These are phyloP conservation scores for Hymenochaete sp. DNA, from an alignment of 1,284 basidiomycete genomes.

Conservation along the genomic window DNA sequence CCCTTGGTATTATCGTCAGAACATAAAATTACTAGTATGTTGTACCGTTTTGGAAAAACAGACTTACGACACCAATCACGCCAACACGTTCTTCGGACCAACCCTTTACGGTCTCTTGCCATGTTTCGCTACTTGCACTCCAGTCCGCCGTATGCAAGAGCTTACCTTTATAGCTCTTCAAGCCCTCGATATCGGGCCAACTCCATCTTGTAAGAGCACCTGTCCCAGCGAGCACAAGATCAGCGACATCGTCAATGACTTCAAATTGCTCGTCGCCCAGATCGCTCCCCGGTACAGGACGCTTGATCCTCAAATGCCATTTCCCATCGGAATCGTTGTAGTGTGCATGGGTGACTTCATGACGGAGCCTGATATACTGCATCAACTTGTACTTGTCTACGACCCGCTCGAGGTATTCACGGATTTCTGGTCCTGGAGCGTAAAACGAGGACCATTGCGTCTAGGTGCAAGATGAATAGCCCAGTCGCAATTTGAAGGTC, in stretches of 20 bases:
- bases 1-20: conserved; percentile 32
- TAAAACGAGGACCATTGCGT: conserved; percentile 54
- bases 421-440: conserved; percentile 49
- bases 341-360: conserved; percentile 41
- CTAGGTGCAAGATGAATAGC: conserved; percentile 24
- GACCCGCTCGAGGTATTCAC: conserved; percentile 41
- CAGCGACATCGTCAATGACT: conserved; percentile 42
- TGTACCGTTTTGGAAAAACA: background rate
- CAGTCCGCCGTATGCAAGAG: conserved; percentile 51
- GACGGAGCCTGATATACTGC: conserved; percentile 44
- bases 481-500: background rate
- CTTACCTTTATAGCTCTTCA: conserved; percentile 42
- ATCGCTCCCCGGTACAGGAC: conserved; percentile 24
- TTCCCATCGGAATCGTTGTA: conserved; percentile 43
- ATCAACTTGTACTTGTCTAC: conserved; percentile 50
- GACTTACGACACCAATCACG: conserved; percentile 50
- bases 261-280: conserved; percentile 27
- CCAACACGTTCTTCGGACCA: conserved; percentile 50
- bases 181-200: conserved; percentile 51
- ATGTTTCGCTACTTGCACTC: conserved; percentile 32
- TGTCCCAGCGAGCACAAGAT: conserved; percentile 45
- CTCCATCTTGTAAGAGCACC: conserved; percentile 45
- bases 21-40: background rate
- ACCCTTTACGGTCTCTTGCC: conserved; percentile 33
- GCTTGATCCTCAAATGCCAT: conserved; percentile 45